A percentile compares a stretch with the other conserved stretches of the same genome.
Evolutionary conservation across 495 filamentous ascomycete genomes (phyloP).

Genomic region (Neurospora sp.): DNA sequence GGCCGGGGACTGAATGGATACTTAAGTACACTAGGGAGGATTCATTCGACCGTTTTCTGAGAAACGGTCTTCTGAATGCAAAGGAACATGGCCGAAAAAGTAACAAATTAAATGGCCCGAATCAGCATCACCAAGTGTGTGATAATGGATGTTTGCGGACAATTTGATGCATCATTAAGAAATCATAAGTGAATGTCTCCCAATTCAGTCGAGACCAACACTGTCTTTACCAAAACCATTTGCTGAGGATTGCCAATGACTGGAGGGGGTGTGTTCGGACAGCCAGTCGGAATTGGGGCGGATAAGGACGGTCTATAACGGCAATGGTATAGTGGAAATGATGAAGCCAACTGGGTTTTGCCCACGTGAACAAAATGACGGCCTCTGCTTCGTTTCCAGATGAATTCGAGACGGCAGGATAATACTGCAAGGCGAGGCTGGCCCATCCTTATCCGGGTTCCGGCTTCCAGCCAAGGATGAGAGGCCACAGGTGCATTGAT

Average conservation of each 20-base stretch:
- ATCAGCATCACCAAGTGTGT: neutral
- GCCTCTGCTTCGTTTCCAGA: conserved; percentile 11
- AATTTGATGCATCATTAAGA: neutral
- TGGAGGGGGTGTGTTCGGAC: neutral
- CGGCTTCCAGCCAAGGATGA: neutral
- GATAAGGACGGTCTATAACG: neutral
- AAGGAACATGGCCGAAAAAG: neutral
- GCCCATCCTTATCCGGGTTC: neutral
- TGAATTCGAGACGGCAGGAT: conserved; percentile 19
- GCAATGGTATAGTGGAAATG: neutral
- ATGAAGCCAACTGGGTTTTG: neutral
- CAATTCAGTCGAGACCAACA: neutral
- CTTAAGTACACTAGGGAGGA: neutral
- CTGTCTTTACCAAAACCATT: neutral
- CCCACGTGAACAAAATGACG: conserved; percentile 18
- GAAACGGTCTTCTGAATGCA: neutral
- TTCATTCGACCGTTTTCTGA: neutral
- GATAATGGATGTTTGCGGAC: neutral
- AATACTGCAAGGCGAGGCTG: conserved; percentile 16
- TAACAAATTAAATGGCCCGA: neutral
- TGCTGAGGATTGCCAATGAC: neutral
- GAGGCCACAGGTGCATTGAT: neutral
- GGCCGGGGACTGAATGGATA: neutral
- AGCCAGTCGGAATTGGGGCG: neutral
- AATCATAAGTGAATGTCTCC: neutral